Base-by-base conservation (phyloP, 768 basidiomycete species). In the Dacryopinax primogenitus region DNA sequence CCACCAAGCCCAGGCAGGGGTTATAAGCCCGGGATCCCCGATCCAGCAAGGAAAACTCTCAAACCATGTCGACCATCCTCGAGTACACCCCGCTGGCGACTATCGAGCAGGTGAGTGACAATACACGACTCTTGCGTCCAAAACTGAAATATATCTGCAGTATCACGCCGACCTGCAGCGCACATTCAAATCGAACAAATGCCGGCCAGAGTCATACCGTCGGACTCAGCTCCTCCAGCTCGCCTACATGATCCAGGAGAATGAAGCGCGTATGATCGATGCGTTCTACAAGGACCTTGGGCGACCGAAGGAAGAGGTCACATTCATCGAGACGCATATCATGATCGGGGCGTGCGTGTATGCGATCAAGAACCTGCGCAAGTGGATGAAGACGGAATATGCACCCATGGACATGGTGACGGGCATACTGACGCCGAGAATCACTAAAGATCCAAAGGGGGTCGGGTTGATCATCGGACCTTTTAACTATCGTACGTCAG, bases 191-290 rank as follows among this genome's bases (percentile, higher is more conserved):
- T 75, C 83, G 0, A 87, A 88, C 16, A 89, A 85, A 72, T 81
- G 83, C 41, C 84, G 77, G 70, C 74, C 82, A n/a, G 77, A 91
- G 64, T 79, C 79, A 13, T 89, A 80, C 71, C 80, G 91, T 70
- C 90, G 85, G 74, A 80, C 83, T 45, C 89, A 91, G 75, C 78
- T 93, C 28, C 79, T 85, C n/a, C 82, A 86, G 70, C 80, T 93
- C 13, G 84, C 80, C 7, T 87, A 88, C 72, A 75, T 89, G 68
- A 33, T 90, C 63, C 79, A 88, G 72, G 90, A 93, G 74, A 90
- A 93, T 71, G 69, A 76, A 21, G 75, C 81, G 34, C 81, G 76
- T 16, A 82, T 92, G 70, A 78, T 82, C 44, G 78, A 82, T 28
- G 79, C 90, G 0, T 72, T 90, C 66, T 72, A 74, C 1, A 67